A percentile compares a stretch with the other conserved stretches of the same genome.
phyloP scores from a whole-genome alignment of 129 eudicot species.

The Flaveria ramosissima region DNA sequence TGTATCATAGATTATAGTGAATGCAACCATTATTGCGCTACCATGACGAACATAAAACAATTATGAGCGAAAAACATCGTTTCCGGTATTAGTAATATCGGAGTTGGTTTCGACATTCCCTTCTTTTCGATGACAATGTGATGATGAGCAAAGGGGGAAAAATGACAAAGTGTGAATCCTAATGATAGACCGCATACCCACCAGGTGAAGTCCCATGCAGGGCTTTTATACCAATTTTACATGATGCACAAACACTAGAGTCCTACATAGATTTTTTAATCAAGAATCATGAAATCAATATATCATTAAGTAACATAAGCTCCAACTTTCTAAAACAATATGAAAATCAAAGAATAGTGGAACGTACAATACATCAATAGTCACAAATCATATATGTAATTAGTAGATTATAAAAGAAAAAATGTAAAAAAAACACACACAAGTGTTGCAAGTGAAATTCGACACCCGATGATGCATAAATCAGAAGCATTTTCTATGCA shows the following conservation, averaged over 20 bases:
- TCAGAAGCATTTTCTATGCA: slow-evolving; percentile 20
- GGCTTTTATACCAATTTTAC: background rate
- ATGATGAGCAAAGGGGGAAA: too few relatives aligned
- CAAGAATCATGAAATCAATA: slow-evolving; percentile 13
- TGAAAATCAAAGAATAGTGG: slow-evolving; percentile 17
- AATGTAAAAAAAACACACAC: background rate
- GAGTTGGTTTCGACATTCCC: too few relatives aligned
- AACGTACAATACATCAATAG: slow-evolving; percentile 17
- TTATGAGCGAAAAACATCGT: too few relatives aligned
- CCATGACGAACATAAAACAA: too few relatives aligned
- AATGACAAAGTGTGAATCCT: too few relatives aligned
- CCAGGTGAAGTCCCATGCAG: too few relatives aligned
- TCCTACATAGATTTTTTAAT: background rate
- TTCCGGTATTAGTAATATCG: too few relatives aligned
- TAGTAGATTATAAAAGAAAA: slow-evolving; percentile 1
- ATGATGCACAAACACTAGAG: background rate
- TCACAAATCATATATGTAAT: slow-evolving; percentile 20
- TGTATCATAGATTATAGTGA: too few relatives aligned
- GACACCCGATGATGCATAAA: background rate
- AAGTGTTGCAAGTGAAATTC: background rate
- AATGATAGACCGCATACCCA: too few relatives aligned
- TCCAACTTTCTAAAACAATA: slow-evolving; percentile 12
- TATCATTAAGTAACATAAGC: slow-evolving; percentile 3
- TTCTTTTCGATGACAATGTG: too few relatives aligned
- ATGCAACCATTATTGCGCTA: too few relatives aligned